These are phyloP conservation scores for Lycium ferocissimum DNA, from an alignment of 257 asterid genomes.

Conservation along the genomic window DNA sequence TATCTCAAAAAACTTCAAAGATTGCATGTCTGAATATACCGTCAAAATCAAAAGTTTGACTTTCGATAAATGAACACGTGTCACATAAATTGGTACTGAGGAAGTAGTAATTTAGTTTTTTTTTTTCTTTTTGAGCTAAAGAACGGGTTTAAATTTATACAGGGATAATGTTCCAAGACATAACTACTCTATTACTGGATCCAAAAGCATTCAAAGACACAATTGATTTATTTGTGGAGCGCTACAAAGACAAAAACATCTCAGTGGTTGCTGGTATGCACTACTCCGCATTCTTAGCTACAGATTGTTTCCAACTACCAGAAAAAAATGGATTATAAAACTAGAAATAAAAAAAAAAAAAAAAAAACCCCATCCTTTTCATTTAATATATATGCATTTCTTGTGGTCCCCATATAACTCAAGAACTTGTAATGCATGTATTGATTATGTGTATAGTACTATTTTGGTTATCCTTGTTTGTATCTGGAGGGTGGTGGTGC, in stretches of 20 bases:
- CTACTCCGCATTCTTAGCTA: constrained; percentile 28
- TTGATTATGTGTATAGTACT: background rate
- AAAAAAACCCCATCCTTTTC: constrained; percentile 16
- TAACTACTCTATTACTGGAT: constrained; percentile 76
- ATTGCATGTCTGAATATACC: too few relatives aligned
- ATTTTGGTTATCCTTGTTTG: constrained; percentile 20
- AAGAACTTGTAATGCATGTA: constrained; percentile 29
- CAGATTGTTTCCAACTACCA: background rate
- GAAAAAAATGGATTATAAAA: background rate
- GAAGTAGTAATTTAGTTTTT: background rate
- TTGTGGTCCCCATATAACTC: constrained; percentile 28
- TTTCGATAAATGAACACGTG: too few relatives aligned
- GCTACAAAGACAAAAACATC: constrained; percentile 66
- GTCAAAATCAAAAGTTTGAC: too few relatives aligned
- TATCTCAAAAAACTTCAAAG: too few relatives aligned
- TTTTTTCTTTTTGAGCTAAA: background rate
- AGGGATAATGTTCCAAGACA: constrained; percentile 95
- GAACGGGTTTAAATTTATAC: background rate
- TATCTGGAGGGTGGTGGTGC: background rate
- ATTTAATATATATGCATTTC: background rate
- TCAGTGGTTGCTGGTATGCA: constrained; percentile 85
- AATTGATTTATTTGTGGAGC: constrained; percentile 82
- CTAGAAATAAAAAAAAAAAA: too few relatives aligned
- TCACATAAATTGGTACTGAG: too few relatives aligned
- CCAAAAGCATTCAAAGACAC: constrained; percentile 80